Base-by-base conservation (phyloP, 768 basidiomycete genomes). In the Tylopilus subfusipes region DNA sequence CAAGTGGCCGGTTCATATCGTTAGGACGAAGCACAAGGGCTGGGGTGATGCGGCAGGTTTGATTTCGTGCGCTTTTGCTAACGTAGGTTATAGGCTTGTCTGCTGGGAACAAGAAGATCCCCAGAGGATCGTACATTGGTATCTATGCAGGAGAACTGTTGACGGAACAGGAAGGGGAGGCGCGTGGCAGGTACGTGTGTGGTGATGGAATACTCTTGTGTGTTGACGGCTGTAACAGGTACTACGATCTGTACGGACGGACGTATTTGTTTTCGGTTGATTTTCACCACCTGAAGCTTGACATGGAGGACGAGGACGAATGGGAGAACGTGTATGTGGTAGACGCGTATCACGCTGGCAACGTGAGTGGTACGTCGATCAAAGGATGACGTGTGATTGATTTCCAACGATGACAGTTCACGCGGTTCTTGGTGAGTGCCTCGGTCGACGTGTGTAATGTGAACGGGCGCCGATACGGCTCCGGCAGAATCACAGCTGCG, bases 321-420 rank as follows among this genome's bases (percentile, higher is more conserved):
- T 67, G 59, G 52, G 67, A 69, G 1, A 66, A 71, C 16, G 31
- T 70, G 59, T 90, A 84, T 57, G 76, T 77, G 14, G 84, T 95
- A 3, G 93, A 96, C 72, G 93, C 93, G 5, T 96, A 87, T 67
- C 92, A 95, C 69, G 85, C 81, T 19, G 89, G 89, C 12, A 92
- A 92, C 69, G 89, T 92, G 67, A 67, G 86, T 77, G 31, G 18
- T 27, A 48, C 16, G 16, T 46, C 14, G 27, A 40, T 49, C 21
- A 27, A 36, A 44, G 40, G n/a, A 38, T 18, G 47, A 53, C 55
- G 24, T 16, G 13, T 43, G 47, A 33, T 48, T 59, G 44, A 56
- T 36, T 13, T 6, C 2, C n/a, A 12, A 9, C 24, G 40, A 18
- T 16, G 40, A n/a, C 60, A 95, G 93, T 93, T 94, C 70, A 94